A percentile compares a stretch with the other conserved stretches of the same genome.
Conservation (phyloP, 2,329 filamentous ascomycete genomes). For the Neurospora sp. region DNA sequence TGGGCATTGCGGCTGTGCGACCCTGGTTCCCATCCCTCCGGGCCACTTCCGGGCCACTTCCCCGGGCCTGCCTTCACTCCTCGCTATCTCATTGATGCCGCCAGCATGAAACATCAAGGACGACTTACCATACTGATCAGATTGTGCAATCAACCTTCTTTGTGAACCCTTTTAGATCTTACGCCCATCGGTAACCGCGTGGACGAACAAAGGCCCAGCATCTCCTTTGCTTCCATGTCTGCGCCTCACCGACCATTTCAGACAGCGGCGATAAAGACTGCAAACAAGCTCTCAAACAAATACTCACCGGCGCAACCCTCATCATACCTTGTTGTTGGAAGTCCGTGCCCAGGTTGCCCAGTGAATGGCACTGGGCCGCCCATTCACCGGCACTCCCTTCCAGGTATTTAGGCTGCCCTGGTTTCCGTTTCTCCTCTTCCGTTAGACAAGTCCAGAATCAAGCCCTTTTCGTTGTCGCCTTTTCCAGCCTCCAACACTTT, state of each 20-base stretch:
- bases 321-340: not conserved
- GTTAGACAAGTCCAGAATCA: too few relatives aligned
- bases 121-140: not conserved
- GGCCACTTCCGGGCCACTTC: not conserved
- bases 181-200: too few relatives aligned
- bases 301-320: not conserved
- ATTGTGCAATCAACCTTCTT: not conserved
- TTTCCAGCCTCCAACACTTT: not conserved
- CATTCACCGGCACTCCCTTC: too few relatives aligned
- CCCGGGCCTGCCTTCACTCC: not conserved
- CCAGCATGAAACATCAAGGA: not conserved
- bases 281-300: not conserved
- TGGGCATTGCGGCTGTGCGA: not conserved
- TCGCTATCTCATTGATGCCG: not conserved
- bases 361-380: too few relatives aligned
- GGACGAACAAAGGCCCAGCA: not conserved
- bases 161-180: not conserved
- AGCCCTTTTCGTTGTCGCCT: too few relatives aligned
- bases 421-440: too few relatives aligned
- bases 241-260: not conserved
- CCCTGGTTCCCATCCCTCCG: not conserved
- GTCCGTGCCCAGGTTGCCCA: too few relatives aligned
- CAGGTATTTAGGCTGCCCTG: too few relatives aligned
- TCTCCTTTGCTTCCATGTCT: not conserved
- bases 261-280: not conserved